These are phyloP conservation scores for Biscogniauxia sp. DNA, from an alignment of 2,329 filamentous ascomycete species.

Conservation along the genomic window DNA sequence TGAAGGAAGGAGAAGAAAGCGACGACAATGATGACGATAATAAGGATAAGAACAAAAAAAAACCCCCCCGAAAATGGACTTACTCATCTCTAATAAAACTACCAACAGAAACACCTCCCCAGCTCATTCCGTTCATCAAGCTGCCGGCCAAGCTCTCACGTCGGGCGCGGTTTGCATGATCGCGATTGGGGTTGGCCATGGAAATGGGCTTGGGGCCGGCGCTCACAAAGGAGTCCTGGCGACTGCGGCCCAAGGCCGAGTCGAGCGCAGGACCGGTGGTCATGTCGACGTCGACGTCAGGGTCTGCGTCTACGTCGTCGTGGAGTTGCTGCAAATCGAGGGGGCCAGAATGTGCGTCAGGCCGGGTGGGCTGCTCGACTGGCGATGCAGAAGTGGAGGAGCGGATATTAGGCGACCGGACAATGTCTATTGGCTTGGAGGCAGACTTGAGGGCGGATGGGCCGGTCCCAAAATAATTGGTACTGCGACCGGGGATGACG, in stretches of 20 bases:
- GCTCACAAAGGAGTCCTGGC: constrained; percentile 65
- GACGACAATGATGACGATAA: neutral
- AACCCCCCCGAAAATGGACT: constrained; percentile 52
- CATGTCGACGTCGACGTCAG: constrained; percentile 47
- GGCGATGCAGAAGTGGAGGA: constrained; percentile 22
- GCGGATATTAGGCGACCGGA: constrained; percentile 23
- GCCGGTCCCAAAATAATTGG: constrained; percentile 27
- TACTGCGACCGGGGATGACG: constrained; percentile 16
- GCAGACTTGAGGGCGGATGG: constrained; percentile 30
- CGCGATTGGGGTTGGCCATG: constrained; percentile 63
- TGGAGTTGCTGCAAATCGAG: constrained; percentile 27
- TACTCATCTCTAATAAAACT: constrained; percentile 99
- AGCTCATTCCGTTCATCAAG: constrained; percentile 83
- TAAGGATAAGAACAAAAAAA: constrained; percentile 27
- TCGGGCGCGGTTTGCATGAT: constrained; percentile 54
- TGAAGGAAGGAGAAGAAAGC: constrained; percentile 3
- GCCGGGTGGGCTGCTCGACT: constrained; percentile 5
- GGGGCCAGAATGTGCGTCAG: constrained; percentile 25
- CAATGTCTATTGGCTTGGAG: constrained; percentile 38
- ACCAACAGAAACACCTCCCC: constrained; percentile 92
- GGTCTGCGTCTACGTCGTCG: constrained; percentile 4
- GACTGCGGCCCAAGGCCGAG: constrained; percentile 55
- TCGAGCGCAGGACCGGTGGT: constrained; percentile 60
- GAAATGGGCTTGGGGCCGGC: constrained; percentile 65
- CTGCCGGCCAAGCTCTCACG: constrained; percentile 64